Evolutionary conservation across 169 alveolate genomes (phyloP), one percentile per base, ranked within the genome.

Genomic region (Plasmodium ovale): DNA sequence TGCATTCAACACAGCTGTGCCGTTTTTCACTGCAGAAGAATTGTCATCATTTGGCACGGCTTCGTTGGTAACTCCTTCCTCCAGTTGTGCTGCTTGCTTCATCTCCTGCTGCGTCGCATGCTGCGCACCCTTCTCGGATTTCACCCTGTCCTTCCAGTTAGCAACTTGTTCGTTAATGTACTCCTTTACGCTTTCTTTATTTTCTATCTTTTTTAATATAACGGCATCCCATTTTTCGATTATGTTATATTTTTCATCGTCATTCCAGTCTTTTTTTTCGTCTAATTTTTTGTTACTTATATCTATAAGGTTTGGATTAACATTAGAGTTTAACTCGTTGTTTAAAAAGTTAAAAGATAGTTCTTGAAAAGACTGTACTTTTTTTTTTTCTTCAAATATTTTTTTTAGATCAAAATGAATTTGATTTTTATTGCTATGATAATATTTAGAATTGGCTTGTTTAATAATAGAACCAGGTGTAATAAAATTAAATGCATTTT

Each of bases 191-290:
- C 70, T 69, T 70, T 51, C 85, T 56, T 39, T 53, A 85, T 85
- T 51, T 35, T 72, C 79, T 27, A 71, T 59, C n/a, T 68, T 68
- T 16, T 37, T 84, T 47, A 84, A 68, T 68, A 84, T 21, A 10
- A 51, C 87, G 9, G 10, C 25, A 84, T 84, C 91, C 91, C 91
- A 84, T 12, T 37, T 37, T 84, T 84, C 91, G 16, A 68, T 56
- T 7, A 68, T 60, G 54, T 84, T 59, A 68, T 84, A 84, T 31
- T 42, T 59, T 39, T 84, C 87, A 33, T 54, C 33, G 16, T 68
- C 74, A 19, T 54, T 31, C 91, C 91, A 84, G n/a, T 79, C 82
- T 44, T 65, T 79, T 53, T 64, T 49, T 33, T 19, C 31, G 0
- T 9, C 14, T 19, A 54, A n/a, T 6, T 54, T 37, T 54, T 54